Evolutionary conservation across 768 basidiomycete genomes (phyloP), one percentile per base, ranked within the genome.

Genomic region (Boletus rufocinnamomeus): DNA sequence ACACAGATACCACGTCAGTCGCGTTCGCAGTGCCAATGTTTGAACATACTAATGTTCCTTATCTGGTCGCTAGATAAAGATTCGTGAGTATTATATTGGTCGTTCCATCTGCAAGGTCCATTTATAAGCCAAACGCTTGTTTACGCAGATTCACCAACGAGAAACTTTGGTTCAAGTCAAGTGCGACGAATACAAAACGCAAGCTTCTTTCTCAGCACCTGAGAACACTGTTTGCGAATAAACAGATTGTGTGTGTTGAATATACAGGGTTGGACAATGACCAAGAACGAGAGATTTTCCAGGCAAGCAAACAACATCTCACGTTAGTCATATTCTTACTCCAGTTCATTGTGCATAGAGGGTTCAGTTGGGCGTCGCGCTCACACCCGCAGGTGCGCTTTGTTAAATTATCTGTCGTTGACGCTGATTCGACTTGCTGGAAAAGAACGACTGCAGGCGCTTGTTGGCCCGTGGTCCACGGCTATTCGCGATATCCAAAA

Each of bases 271-370:
- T 87, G 43, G 75, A 70, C 0, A 68, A 68, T 8, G 78, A 83
- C 50, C 80, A 83, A 65, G 89, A 89, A 62, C 79, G 86, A 30
- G 88, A 87, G 64, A 84, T 88, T 27, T 91, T 88, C 61, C 79
- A 83, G 75, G 84, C 77, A 60, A 43, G 75, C 59, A 35, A 53
- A 13, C 28, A 40, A 21, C 14, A 45, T 50, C 28, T 19, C 16
- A 38, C 34, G 4, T 52, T 35, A 6, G 16, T 46, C 38, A 14
- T 40, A 16, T 57, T 37, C 37, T 54, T 55, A 59, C 35, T 45
- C 25, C 44, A 14, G 19, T 50, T 50, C n/a, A 14, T 34, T 21
- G 19, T 32, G 40, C 23, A 53, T 45, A 82, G 81, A 77, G 82
- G 45, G 82, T 83, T 35, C 82, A 83, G 63, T 62, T 81, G 21